Evolutionary conservation across 805 yeast species (phyloP).

Genomic region (Sporopachydermia lactativora): DNA sequence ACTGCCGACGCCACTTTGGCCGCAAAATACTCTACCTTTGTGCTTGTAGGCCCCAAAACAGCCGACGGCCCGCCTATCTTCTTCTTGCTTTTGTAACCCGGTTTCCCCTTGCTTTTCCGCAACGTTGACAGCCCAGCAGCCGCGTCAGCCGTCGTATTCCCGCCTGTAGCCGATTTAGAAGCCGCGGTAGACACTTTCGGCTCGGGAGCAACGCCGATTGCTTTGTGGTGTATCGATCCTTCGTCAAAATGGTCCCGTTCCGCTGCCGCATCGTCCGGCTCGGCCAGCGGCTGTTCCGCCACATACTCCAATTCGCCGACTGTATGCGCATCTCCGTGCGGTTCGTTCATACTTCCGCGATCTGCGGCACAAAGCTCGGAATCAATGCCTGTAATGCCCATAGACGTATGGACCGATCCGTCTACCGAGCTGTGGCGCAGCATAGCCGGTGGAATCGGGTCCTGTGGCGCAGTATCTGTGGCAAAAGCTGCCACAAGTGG

Average conservation of each 20-base stretch:
- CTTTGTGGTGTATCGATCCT: not conserved
- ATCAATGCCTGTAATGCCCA: not conserved
- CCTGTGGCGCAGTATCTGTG: not conserved
- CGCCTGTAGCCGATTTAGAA: not conserved
- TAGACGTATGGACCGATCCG: not conserved
- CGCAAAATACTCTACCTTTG: constrained; percentile 87
- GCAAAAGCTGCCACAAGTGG: not conserved
- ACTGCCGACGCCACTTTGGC: constrained; percentile 92
- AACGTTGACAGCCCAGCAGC: constrained; percentile 3
- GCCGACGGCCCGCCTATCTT: constrained; percentile 18
- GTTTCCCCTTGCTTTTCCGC: constrained; percentile 2
- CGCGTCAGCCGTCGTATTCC: not conserved
- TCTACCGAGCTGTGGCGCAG: too few relatives aligned
- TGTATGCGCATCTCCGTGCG: not conserved
- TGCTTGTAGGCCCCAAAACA: constrained; percentile 23
- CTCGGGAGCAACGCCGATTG: not conserved
- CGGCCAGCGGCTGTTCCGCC: not conserved
- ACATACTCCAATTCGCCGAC: not conserved
- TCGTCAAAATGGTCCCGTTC: not conserved
- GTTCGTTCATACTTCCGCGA: not conserved
- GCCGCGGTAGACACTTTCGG: constrained; percentile 2
- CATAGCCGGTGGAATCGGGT: not conserved
- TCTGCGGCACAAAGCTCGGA: not conserved
- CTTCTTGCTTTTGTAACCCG: constrained; percentile 19
- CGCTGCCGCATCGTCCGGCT: not conserved